Percentiles rank a stretch among this genome's conserved stretches.
These are phyloP conservation scores for Pyrus communis DNA, from an alignment of 306 rosid genomes.

Conservation along the genomic window DNA sequence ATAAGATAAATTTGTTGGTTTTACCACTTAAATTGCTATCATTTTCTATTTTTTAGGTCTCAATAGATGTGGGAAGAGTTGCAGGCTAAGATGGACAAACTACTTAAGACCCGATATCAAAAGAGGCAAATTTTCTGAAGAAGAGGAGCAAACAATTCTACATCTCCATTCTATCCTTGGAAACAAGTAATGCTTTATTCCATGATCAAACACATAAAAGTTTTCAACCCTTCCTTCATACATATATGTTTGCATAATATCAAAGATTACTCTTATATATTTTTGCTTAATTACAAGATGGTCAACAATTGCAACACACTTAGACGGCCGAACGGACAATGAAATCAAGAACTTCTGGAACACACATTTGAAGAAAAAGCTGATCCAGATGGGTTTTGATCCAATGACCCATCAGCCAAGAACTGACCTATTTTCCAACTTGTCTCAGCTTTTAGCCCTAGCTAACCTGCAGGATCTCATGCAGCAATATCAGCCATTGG, in stretches of 20 bases:
- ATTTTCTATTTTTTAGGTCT: slow-evolving; percentile 39
- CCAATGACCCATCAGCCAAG: slow-evolving; percentile 91
- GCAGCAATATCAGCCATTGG: slow-evolving; percentile 33
- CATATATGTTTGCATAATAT: not conserved
- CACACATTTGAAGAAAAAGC: slow-evolving; percentile 72
- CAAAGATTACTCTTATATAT: no score
- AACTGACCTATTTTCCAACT: slow-evolving; percentile 56
- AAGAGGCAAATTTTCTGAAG: slow-evolving; percentile 78
- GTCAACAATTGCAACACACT: slow-evolving; percentile 77
- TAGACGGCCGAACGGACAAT: slow-evolving; percentile 73
- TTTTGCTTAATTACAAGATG: slow-evolving; percentile 30
- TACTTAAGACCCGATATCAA: slow-evolving; percentile 85
- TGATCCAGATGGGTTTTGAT: slow-evolving; percentile 88
- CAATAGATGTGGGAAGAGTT: slow-evolving; percentile 88
- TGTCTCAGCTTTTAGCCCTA: slow-evolving; percentile 56
- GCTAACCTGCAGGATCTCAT: slow-evolving; percentile 50
- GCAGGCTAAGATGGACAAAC: slow-evolving; percentile 85
- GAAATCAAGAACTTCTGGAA: slow-evolving; percentile 90
- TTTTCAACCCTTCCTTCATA: not conserved
- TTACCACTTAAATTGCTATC: not conserved
- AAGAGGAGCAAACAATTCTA: slow-evolving; percentile 75
- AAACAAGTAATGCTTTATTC: slow-evolving; percentile 45
- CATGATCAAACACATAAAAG: not conserved
- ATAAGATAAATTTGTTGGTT: not conserved
- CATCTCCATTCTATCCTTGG: slow-evolving; percentile 90